These are phyloP conservation scores for Strigomonas oncopelti DNA, from an alignment of 208 protist genomes.

Conservation along the genomic window DNA sequence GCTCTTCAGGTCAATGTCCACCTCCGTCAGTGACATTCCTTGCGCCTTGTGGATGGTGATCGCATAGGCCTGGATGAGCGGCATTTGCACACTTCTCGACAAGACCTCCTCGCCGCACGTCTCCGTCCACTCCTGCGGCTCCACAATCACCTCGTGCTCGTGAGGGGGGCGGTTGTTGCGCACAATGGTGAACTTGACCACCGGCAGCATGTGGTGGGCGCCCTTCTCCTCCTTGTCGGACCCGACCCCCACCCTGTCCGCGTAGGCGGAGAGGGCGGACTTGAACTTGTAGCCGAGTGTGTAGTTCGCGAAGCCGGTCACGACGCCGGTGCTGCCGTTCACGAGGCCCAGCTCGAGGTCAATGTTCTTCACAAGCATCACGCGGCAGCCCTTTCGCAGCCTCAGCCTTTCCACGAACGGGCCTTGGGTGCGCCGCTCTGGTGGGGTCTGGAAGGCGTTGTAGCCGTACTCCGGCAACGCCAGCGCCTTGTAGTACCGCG, in stretches of 20 bases:
- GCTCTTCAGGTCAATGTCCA: constrained; percentile 81
- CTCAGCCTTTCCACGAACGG: constrained; percentile 32
- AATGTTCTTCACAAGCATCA: constrained; percentile 88
- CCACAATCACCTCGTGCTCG: constrained; percentile 50
- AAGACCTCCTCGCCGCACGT: constrained; percentile 43
- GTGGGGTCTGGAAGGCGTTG: not conserved
- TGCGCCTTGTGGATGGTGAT: constrained; percentile 97
- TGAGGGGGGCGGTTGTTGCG: constrained; percentile 11
- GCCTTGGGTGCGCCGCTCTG: constrained; percentile 22
- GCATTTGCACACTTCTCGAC: constrained; percentile 74
- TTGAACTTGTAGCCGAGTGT: constrained; percentile 14
- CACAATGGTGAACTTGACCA: constrained; percentile 52
- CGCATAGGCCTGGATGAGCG: constrained; percentile 93
- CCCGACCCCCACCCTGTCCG: constrained; percentile 10
- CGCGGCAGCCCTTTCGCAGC: constrained; percentile 70
- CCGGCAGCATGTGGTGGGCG: constrained; percentile 50
- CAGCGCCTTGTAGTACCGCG: constrained; percentile 50
- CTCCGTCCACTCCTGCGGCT: constrained; percentile 76
- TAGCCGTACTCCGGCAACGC: constrained; percentile 44
- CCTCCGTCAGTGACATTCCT: constrained; percentile 87
- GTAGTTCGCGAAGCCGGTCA: constrained; percentile 62
- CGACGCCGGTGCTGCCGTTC: constrained; percentile 76
- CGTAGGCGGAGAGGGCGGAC: not conserved
- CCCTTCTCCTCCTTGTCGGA: constrained; percentile 6
- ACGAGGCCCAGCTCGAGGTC: constrained; percentile 57